These are phyloP conservation scores for Fusarium circinatum DNA, from an alignment of 2,329 filamentous ascomycete species.

Conservation along the genomic window DNA sequence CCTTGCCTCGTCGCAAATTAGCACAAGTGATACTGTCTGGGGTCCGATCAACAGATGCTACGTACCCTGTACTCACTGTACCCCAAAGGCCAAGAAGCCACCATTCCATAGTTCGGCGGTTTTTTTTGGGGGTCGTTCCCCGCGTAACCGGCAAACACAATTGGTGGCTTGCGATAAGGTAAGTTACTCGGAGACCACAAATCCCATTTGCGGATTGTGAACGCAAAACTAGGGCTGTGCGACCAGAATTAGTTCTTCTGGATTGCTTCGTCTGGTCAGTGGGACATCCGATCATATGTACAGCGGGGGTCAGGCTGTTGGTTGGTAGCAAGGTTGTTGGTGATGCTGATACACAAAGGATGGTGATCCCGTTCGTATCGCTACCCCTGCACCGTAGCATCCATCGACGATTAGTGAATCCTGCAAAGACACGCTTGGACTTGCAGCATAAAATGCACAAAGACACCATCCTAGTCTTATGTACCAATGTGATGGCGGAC, in stretches of 20 bases:
- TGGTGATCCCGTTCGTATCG: not conserved
- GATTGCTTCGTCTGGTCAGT: not conserved
- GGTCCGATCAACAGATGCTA: not conserved
- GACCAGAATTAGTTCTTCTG: not conserved
- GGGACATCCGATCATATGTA: not conserved
- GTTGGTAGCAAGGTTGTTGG: not conserved
- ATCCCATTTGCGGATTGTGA: not conserved
- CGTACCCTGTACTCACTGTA: not conserved
- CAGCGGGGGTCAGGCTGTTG: not conserved
- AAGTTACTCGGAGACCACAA: not conserved
- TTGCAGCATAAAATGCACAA: not conserved
- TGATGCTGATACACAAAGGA: not conserved
- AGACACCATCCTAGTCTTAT: not conserved
- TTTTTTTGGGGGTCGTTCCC: not conserved
- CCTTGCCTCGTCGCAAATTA: not conserved
- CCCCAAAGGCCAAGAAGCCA: not conserved
- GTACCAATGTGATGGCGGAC: not conserved
- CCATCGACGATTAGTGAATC: not conserved
- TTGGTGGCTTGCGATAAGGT: slow-evolving; percentile 2
- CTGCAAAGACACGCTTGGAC: not conserved
- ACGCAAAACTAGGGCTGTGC: not conserved
- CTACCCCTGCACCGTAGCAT: not conserved
- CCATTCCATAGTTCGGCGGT: slow-evolving; percentile 8
- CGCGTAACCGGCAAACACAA: not conserved
- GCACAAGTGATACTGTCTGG: not conserved